Base-by-base conservation (phyloP, 306 rosid genomes). In the Cercis canadensis region DNA sequence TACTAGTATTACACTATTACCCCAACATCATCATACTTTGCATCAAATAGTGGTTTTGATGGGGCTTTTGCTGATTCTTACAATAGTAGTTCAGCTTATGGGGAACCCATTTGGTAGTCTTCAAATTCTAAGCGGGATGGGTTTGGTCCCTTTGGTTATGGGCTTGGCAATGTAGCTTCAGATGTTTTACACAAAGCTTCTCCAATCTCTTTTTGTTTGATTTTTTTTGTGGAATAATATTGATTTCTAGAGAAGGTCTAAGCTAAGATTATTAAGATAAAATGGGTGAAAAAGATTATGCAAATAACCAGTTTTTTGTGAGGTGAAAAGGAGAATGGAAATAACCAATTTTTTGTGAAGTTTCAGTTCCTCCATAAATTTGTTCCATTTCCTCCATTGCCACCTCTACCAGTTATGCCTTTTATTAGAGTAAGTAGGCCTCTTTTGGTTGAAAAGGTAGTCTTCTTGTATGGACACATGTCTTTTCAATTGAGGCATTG, bases 101-200 rank as follows among this genome's bases (percentile, higher is more conserved):
- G 90, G 61, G 97, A 94, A 76, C 79, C 87, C 72, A 89, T 97
- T 46, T 94, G 99, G 99, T 87, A 86, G 58, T 80, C 99, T 54
- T 80, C 92, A 44, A 91, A 83, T 69, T 81, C 90, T 19, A 96
- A 94, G 70, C 80, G 80, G 78, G 99, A 89, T 58, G 95, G 88
- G 49, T 77, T 96, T 70, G 90, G 85, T 61, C 90, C 95, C 69
- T 89, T 94, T 41, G 92, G 95, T 77, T 91, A 91, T 72, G 97
- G 89, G 59, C 92, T 94, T 66, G 92, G 90, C 39, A 79, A 81
- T 64, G 79, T 88, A 70, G 79, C 95, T 79, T 76, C 96, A 4
- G 97, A 91, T 63, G 90, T 82, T 82, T 84, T 96, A 75, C 82
- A 86, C 71, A 91, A 84, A 80, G 82, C 82, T 82, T 78, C 96